Percentiles rank a stretch among this genome's conserved stretches.
These are phyloP conservation scores for Nicotiana attenuata DNA, from an alignment of 257 asterid genomes.

Conservation along the genomic window DNA sequence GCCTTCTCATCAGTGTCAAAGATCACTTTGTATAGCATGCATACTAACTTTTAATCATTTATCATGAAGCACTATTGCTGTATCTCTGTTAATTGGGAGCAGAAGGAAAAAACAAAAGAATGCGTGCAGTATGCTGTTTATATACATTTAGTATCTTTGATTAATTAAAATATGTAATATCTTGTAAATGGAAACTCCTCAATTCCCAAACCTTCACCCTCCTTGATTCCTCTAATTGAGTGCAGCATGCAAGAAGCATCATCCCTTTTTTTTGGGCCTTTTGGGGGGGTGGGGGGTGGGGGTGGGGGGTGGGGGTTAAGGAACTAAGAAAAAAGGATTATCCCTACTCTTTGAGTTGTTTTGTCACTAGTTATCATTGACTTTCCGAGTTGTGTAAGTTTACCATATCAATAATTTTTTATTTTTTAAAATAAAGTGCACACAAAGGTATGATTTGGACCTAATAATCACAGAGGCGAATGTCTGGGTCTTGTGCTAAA, in stretches of 20 bases:
- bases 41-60: neutral
- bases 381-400: neutral
- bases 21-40: neutral
- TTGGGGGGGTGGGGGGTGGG: neutral
- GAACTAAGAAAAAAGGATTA: neutral
- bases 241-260: neutral
- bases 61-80: neutral
- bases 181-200: neutral
- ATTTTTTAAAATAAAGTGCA: neutral
- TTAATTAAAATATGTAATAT: neutral
- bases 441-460: neutral
- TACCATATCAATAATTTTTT: neutral
- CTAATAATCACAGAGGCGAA: neutral
- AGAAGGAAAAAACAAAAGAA: neutral
- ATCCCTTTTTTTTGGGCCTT: neutral
- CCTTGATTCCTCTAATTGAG: neutral
- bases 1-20: constrained; percentile 7
- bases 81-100: neutral
- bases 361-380: neutral
- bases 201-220: neutral
- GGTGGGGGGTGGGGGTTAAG: neutral
- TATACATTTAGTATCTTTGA: neutral
- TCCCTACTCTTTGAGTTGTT: neutral
- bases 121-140: neutral
- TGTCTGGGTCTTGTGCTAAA: neutral